phyloP scores from a whole-genome alignment of 371 early-diverging fungal genomes.

The Circinella umbellata region DNA sequence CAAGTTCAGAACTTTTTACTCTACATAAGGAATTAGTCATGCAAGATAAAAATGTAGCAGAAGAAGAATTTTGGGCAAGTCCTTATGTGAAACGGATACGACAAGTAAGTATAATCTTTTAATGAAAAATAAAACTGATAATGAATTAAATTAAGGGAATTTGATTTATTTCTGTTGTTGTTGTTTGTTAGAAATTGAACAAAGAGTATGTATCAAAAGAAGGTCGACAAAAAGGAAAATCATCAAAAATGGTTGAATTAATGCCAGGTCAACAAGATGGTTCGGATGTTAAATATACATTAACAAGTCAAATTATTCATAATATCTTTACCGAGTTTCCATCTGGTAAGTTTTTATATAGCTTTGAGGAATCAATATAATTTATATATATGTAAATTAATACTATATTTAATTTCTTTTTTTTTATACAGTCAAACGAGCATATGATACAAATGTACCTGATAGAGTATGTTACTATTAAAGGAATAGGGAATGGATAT shows the following conservation, averaged over 20 bases:
- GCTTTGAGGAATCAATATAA: too few species aligned
- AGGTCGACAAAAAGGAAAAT: constrained; percentile 83
- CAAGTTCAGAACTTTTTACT: constrained; percentile 70
- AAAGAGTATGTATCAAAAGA: constrained; percentile 71
- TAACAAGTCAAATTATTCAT: constrained; percentile 89
- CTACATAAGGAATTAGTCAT: constrained; percentile 86
- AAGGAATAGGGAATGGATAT: too few species aligned
- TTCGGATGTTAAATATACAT: constrained; percentile 81
- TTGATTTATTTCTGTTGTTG: too few species aligned
- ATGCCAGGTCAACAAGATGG: constrained; percentile 81
- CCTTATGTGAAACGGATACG: constrained; percentile 63
- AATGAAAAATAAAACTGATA: too few species aligned
- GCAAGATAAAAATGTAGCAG: constrained; percentile 68
- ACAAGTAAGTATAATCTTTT: constrained; percentile 23
- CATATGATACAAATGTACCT: constrained; percentile 86
- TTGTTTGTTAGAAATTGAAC: constrained; percentile 61
- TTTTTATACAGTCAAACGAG: constrained; percentile 67
- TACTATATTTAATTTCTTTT: too few species aligned
- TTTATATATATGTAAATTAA: too few species aligned
- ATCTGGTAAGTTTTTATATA: constrained; percentile 56
- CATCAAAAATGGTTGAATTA: constrained; percentile 81
- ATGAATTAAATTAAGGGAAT: too few species aligned
- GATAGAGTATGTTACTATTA: constrained; percentile 58
- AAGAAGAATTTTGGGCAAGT: constrained; percentile 93
- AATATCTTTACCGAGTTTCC: constrained; percentile 92